Evolutionary conservation across 2,329 filamentous ascomycete species (phyloP).

Genomic region (Didymellaceae sp.): DNA sequence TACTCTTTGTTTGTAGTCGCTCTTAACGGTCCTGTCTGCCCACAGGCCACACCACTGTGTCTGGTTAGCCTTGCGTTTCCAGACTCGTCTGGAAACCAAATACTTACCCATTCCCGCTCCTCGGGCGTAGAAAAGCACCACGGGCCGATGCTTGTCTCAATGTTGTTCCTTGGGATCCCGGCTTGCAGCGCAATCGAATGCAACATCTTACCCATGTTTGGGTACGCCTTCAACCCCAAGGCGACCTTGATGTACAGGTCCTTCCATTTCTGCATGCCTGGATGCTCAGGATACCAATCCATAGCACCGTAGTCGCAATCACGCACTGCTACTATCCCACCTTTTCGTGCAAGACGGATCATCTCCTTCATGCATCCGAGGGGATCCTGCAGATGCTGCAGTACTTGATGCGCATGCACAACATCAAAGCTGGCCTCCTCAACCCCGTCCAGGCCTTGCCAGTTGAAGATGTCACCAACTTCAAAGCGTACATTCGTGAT

Average conservation of each 20-base stretch:
- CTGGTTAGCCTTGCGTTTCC: background rate
- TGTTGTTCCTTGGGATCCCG: slow-evolving; percentile 47
- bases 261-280: slow-evolving; percentile 45
- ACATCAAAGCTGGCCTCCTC: slow-evolving; percentile 59
- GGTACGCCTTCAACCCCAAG: slow-evolving; percentile 39
- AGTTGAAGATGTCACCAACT: slow-evolving; percentile 51
- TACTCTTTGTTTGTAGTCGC: slow-evolving; percentile 45
- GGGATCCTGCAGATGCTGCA: slow-evolving; percentile 63
- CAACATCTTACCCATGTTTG: slow-evolving; percentile 44
- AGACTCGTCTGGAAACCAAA: background rate
- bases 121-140: slow-evolving; percentile 53
- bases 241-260: slow-evolving; percentile 45
- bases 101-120: slow-evolving; percentile 38
- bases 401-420: slow-evolving; percentile 65
- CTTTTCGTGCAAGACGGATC: slow-evolving; percentile 59
- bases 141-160: slow-evolving; percentile 49
- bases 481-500: slow-evolving; percentile 51
- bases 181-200: slow-evolving; percentile 50
- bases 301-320: slow-evolving; percentile 46
- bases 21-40: slow-evolving; percentile 47
- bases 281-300: slow-evolving; percentile 49
- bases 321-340: slow-evolving; percentile 60
- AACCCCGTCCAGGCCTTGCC: slow-evolving; percentile 52
- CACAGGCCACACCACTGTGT: slow-evolving; percentile 49
- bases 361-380: slow-evolving; percentile 60